phyloP scores from a whole-genome alignment of 2,329 filamentous ascomycete species.

The Apiospora saccharicola region DNA sequence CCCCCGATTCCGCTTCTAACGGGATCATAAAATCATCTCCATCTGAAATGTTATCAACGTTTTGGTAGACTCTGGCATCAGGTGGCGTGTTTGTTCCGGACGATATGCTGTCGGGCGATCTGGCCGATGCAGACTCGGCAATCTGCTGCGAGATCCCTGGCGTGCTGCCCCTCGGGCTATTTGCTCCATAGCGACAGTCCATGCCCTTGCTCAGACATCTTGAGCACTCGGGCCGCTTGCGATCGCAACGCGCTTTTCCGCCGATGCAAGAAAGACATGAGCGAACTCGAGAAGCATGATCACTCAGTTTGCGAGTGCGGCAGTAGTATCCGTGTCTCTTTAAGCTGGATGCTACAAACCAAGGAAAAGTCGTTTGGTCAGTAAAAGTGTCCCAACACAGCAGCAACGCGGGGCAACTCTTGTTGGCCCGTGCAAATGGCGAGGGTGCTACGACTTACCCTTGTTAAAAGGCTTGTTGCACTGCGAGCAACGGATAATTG shows the following conservation, averaged over 20 bases:
- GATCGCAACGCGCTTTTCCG: slow-evolving; percentile 49
- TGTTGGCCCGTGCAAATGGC: slow-evolving; percentile 5
- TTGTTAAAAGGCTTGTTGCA: slow-evolving; percentile 52
- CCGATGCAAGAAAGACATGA: slow-evolving; percentile 48
- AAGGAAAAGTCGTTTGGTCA: neutral
- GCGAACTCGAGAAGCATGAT: slow-evolving; percentile 35
- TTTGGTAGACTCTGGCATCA: neutral
- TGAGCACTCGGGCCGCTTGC: slow-evolving; percentile 45
- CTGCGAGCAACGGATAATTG: slow-evolving; percentile 44
- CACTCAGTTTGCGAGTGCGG: slow-evolving; percentile 44
- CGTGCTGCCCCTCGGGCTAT: slow-evolving; percentile 19
- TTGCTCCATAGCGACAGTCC: slow-evolving; percentile 46
- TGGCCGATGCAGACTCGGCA: too few species aligned
- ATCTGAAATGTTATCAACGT: neutral
- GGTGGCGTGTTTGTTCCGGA: too few species aligned
- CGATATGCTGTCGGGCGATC: neutral
- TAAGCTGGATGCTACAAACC: slow-evolving; percentile 46
- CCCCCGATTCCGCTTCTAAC: neutral
- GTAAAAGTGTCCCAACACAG: neutral
- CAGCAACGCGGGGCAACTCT: slow-evolving; percentile 28
- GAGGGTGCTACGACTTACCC: slow-evolving; percentile 39
- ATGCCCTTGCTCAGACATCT: slow-evolving; percentile 45
- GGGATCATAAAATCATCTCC: neutral
- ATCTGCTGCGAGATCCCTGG: neutral
- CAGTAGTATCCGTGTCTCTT: slow-evolving; percentile 55